phyloP scores from a whole-genome alignment of 345 rosid genomes.

The Kandelia obovata region DNA sequence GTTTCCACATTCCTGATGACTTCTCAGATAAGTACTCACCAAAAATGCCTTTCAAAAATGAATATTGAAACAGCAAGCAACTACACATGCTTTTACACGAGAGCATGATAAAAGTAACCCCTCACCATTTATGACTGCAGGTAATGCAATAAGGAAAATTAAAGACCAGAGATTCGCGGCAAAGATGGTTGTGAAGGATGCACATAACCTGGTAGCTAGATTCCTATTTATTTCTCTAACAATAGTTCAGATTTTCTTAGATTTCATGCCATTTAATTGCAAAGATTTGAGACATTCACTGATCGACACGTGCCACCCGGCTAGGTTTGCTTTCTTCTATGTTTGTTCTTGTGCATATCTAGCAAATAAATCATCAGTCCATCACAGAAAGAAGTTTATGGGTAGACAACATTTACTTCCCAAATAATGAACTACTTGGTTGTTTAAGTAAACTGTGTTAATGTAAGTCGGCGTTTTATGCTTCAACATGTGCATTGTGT shows the following conservation, averaged over 20 bases:
- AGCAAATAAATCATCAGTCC: no score
- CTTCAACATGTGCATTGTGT: no score
- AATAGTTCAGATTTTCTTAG: conserved; percentile 5
- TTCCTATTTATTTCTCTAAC: not conserved
- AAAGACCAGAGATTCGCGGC: not conserved
- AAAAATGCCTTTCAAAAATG: not conserved
- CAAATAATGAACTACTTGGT: no score
- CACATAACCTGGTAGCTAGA: conserved; percentile 7
- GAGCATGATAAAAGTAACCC: not conserved
- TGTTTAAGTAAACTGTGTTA: no score
- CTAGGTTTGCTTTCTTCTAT: no score
- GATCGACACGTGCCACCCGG: no score
- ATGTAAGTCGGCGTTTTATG: no score
- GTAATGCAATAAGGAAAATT: not conserved
- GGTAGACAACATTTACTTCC: no score
- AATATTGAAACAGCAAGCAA: not conserved
- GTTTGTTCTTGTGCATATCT: no score
- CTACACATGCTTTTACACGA: conserved; percentile 1
- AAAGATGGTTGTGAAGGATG: not conserved
- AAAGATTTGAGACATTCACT: not conserved
- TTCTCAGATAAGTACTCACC: conserved; percentile 10
- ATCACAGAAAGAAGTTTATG: no score
- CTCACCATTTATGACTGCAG: not conserved
- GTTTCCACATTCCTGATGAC: not conserved
- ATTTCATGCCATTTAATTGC: not conserved